Base-by-base conservation (phyloP, 2,329 filamentous ascomycete species). In the Parasarocladium wereldwijsianum region DNA sequence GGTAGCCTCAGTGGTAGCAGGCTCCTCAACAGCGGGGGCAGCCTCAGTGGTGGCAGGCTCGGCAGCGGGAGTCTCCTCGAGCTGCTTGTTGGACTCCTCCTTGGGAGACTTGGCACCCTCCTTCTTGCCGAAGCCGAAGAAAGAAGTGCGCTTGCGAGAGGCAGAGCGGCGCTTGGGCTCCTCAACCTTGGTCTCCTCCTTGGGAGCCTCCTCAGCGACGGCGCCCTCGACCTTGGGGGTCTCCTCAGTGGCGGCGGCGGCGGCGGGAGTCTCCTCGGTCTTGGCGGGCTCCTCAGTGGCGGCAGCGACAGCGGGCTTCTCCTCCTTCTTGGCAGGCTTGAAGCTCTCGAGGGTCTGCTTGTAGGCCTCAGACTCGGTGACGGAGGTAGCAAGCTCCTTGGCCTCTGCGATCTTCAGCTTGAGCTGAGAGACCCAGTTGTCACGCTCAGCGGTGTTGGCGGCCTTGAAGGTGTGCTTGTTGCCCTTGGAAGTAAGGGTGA, bases 401-500 rank as follows among this genome's bases (percentile, higher is more conserved):
- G 84, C 86, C 62, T 93, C 84, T 30, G 75, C 68, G 31, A 81
- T 70, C 66, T 86, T 83, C 47, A 70, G 60, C 70, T 90, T 85
- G 43, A 93, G 55, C 48, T 86, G 79, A 38, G 74, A 61, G 46
- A 93, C 72, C 90, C 90, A 96, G 68, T 80, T 83, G 57, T 93
- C 84, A 51, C 87, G 85, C 62, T 94, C 85, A 35, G 72, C 62
- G 28, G 70, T 46, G 46, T 50, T 76, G 45, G 63, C 48, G 34
- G 87, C 83, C 71, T 94, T 87, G 69, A 98, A 93, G 36, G 70
- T 70, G 70, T 94, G 85, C 74, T 93, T 93, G 61, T 92, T 78
- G 43, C 79, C 80, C 58, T 79, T 76, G 50, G 81, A 60, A 51
- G 77, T 82, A 66, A 96, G 80, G 49, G 74, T 64, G 66, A 98